phyloP scores from a whole-genome alignment of 148 eudicot species.

The Rhododendron molle region DNA sequence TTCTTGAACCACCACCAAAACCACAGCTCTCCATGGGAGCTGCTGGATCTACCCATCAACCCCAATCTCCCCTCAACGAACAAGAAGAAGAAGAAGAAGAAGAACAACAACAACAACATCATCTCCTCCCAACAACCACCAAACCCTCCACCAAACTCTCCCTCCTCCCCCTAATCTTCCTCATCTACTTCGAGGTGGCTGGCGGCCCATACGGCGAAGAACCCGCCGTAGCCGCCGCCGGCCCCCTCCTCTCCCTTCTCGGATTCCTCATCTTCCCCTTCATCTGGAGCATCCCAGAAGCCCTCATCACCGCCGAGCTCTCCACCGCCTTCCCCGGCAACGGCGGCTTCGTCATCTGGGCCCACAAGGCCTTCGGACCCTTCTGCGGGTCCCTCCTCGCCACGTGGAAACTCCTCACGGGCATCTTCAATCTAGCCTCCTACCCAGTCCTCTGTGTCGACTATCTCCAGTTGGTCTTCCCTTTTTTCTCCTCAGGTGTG shows the following conservation, averaged over 20 bases:
- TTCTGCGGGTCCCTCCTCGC: conserved; percentile 21
- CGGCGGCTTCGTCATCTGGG: conserved; percentile 23
- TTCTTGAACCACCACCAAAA: neutral
- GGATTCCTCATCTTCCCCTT: conserved; percentile 20
- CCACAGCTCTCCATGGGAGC: neutral
- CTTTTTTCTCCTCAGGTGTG: conserved; percentile 8
- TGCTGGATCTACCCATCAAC: neutral
- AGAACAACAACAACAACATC: neutral
- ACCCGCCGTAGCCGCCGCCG: conserved; percentile 15
- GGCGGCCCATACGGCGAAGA: conserved; percentile 27
- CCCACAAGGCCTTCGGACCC: conserved; percentile 18
- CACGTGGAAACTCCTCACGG: conserved; percentile 11
- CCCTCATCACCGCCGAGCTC: conserved; percentile 18
- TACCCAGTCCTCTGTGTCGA: conserved; percentile 16
- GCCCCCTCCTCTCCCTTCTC: conserved; percentile 20
- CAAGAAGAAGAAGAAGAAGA: neutral
- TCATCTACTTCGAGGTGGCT: conserved; percentile 23
- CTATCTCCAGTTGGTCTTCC: conserved; percentile 17
- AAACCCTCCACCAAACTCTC: conserved; percentile 1
- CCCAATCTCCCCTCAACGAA: neutral
- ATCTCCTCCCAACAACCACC: neutral
- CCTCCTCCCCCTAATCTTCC: conserved; percentile 18
- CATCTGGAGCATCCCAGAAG: conserved; percentile 24
- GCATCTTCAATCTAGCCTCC: conserved; percentile 17
- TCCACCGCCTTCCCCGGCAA: conserved; percentile 20